phyloP scores from a whole-genome alignment of 805 yeast genomes.

The Pichia heedii region DNA sequence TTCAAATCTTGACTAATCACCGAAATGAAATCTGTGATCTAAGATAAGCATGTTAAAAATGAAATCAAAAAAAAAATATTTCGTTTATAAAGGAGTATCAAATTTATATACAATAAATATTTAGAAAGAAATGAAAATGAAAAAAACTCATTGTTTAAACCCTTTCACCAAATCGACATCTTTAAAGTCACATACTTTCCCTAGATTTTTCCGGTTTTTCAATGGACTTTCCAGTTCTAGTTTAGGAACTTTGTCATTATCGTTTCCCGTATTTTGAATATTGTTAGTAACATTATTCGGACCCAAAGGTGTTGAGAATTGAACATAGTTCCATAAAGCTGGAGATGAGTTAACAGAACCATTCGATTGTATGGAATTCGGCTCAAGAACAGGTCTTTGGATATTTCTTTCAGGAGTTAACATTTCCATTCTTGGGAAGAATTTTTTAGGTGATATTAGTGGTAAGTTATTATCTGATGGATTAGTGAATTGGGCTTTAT shows the following conservation, averaged over 20 bases:
- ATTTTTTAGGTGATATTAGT: constrained; percentile 27
- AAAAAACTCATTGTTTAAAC: constrained; percentile 24
- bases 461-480: neutral
- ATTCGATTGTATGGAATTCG: constrained; percentile 28
- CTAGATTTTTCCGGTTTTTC: constrained; percentile 16
- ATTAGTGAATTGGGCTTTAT: neutral
- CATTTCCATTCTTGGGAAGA: constrained; percentile 45
- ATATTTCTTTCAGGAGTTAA: constrained; percentile 56
- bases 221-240: constrained; percentile 24
- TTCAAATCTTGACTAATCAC: too few relatives aligned
- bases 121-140: too few relatives aligned
- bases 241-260: constrained; percentile 11
- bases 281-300: constrained; percentile 8
- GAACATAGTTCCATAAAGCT: constrained; percentile 89
- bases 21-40: too few relatives aligned
- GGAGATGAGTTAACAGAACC: constrained; percentile 60
- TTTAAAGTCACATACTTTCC: constrained; percentile 33
- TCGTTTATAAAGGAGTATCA: too few relatives aligned
- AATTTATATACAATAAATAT: too few relatives aligned
- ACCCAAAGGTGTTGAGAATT: constrained; percentile 40
- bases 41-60: too few relatives aligned
- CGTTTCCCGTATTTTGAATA: neutral
- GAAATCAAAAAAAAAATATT: too few relatives aligned
- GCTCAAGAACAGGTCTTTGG: constrained; percentile 20
- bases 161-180: constrained; percentile 42